Evolutionary conservation across 768 basidiomycete genomes (phyloP).

Genomic region (Strobilomyces confusus): DNA sequence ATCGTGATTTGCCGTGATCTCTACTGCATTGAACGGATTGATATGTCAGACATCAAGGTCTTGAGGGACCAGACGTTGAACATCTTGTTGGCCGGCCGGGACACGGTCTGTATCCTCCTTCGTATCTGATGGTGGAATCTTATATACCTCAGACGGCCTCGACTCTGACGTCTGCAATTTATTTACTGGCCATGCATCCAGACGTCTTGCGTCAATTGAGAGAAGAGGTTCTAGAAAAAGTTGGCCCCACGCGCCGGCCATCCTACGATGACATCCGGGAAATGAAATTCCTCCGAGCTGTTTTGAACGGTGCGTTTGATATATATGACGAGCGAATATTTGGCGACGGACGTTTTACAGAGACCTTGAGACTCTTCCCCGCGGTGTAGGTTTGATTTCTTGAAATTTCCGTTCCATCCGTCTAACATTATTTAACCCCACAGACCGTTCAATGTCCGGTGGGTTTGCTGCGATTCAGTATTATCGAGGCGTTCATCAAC

Average conservation of each 20-base stretch:
- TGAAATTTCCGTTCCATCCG: neutral
- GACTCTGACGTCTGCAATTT: constrained; percentile 41
- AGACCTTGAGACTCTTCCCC: constrained; percentile 33
- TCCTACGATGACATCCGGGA: constrained; percentile 40
- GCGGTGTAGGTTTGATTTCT: constrained; percentile 23
- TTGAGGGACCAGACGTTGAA: constrained; percentile 42
- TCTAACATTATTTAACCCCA: neutral
- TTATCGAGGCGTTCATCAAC: neutral
- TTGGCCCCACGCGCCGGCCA: constrained; percentile 35
- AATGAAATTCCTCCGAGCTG: constrained; percentile 43
- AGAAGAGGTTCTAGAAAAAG: constrained; percentile 37
- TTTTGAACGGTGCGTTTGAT: constrained; percentile 37
- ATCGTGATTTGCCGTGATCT: neutral
- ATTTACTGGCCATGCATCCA: constrained; percentile 46
- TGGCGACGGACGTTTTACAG: constrained; percentile 10
- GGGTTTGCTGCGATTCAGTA: neutral
- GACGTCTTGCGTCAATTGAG: constrained; percentile 37
- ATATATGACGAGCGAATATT: no score
- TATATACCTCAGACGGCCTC: constrained; percentile 36
- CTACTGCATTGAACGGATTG: neutral
- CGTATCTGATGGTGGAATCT: neutral
- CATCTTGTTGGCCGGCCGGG: constrained; percentile 43
- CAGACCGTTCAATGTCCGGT: constrained; percentile 36
- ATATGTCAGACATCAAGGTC: constrained; percentile 25
- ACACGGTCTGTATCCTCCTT: constrained; percentile 31